Conservation (phyloP, 1,284 basidiomycete species). For the Malassezia yamatoensis region DNA sequence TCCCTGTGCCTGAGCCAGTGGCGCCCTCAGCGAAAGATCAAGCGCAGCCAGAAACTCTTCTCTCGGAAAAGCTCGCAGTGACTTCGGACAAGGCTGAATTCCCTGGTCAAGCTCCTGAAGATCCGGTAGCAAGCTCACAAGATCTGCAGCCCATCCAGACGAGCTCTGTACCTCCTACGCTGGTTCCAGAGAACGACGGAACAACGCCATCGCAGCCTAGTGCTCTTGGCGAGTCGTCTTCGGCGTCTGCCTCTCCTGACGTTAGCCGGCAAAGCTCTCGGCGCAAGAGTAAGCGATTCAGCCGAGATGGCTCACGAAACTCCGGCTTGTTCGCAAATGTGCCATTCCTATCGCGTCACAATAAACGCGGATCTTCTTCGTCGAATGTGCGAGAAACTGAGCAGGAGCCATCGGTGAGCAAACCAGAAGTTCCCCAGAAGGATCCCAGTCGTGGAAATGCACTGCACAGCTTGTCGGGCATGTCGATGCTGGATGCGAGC, state of each 20-base stretch:
- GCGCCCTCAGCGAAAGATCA: neutral
- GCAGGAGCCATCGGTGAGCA: neutral
- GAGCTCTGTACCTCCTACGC: no score
- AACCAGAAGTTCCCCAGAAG: constrained; percentile 3
- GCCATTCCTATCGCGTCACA: constrained; percentile 3
- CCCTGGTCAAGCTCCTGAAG: no score
- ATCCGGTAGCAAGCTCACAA: no score
- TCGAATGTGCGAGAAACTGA: neutral
- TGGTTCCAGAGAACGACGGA: no score
- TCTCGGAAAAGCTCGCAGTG: neutral
- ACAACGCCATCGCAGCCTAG: no score
- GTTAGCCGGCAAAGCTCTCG: constrained; percentile 1
- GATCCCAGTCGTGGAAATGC: neutral
- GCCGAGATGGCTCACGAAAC: neutral
- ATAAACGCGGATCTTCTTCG: neutral
- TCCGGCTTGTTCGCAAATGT: neutral
- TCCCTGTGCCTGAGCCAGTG: neutral
- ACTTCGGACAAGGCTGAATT: no score
- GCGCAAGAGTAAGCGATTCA: constrained; percentile 7
- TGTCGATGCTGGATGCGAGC: constrained; percentile 1
- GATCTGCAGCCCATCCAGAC: no score
- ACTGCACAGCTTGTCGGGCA: neutral
- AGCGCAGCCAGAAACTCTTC: neutral
- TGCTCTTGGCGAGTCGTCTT: no score
- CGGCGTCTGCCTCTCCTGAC: neutral